Percentiles rank a stretch among this genome's conserved stretches.
phyloP scores from a whole-genome alignment of 441 rosid genomes.

The Eruca vesicaria region DNA sequence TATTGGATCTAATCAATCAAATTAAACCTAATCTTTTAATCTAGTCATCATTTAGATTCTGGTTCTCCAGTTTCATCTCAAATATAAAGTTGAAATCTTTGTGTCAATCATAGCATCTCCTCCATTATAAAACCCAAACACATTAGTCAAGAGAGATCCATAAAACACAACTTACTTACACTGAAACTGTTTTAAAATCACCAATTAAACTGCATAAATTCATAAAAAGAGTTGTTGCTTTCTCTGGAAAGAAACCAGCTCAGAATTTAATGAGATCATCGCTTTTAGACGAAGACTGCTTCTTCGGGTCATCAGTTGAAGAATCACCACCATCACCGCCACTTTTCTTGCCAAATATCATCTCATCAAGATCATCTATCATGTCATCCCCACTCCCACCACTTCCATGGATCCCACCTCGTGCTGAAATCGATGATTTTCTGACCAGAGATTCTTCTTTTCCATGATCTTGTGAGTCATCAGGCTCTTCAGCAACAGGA shows the following conservation, averaged over 20 bases:
- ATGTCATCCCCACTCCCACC: slow-evolving; percentile 74
- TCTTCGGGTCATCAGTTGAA: slow-evolving; percentile 56
- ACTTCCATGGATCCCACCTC: slow-evolving; percentile 51
- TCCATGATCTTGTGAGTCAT: slow-evolving; percentile 69
- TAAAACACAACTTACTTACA: slow-evolving; percentile 77
- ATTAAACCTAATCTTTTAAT: no score
- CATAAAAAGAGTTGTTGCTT: slow-evolving; percentile 39
- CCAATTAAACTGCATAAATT: slow-evolving; percentile 56
- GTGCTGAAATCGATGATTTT: slow-evolving; percentile 57
- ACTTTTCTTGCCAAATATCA: slow-evolving; percentile 92
- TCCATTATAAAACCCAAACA: slow-evolving; percentile 16
- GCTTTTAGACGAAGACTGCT: slow-evolving; percentile 56
- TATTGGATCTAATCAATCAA: no score
- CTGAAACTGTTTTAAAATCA: slow-evolving; percentile 75
- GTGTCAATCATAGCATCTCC: background rate
- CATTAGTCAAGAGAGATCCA: slow-evolving; percentile 27
- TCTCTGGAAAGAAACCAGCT: slow-evolving; percentile 32
- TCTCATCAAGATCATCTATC: slow-evolving; percentile 95
- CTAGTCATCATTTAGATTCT: no score
- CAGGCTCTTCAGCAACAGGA: slow-evolving; percentile 83
- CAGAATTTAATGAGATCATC: slow-evolving; percentile 64
- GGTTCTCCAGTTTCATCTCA: no score
- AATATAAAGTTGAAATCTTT: background rate
- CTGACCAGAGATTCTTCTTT: slow-evolving; percentile 60
- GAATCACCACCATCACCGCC: slow-evolving; percentile 49